Conservation (phyloP, 2,329 filamentous ascomycete genomes). For the Ophiocordyceps camponoti-leonardi region DNA sequence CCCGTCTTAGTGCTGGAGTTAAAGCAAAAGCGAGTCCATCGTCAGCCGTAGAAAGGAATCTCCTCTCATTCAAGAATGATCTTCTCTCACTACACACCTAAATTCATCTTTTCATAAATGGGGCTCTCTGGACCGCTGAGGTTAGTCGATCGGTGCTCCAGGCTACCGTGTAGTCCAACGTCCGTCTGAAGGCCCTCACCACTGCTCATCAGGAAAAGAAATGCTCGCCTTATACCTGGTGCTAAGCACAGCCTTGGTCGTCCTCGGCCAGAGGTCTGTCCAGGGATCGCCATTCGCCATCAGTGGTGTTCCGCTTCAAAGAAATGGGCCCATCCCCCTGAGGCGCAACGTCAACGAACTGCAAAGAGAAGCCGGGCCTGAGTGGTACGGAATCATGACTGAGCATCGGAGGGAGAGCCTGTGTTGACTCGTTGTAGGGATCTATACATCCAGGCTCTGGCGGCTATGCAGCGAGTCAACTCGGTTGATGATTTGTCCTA, state of each 20-base stretch:
- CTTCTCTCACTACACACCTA: too few species aligned
- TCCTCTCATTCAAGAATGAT: too few species aligned
- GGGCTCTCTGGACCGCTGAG: too few species aligned
- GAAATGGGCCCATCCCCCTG: background rate
- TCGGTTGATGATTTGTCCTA: background rate
- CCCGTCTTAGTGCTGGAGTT: too few species aligned
- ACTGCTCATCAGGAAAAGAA: too few species aligned
- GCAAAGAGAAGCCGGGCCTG: background rate
- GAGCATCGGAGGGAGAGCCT: too few species aligned
- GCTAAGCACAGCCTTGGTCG: background rate
- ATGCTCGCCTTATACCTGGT: background rate
- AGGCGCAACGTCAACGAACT: background rate
- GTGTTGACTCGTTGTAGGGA: background rate
- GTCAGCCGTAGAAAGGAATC: too few species aligned
- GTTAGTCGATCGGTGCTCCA: too few species aligned
- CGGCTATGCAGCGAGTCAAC: background rate
- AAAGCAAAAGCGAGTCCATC: too few species aligned
- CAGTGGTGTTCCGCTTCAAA: background rate
- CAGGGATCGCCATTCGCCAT: background rate
- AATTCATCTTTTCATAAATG: too few species aligned
- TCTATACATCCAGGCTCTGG: background rate
- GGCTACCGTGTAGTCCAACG: too few species aligned
- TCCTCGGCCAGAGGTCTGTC: background rate
- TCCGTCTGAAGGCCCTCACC: too few species aligned
- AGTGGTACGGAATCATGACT: background rate